Conservation (phyloP, 352 stramenopile species). For the Phytophthora kernoviae region DNA sequence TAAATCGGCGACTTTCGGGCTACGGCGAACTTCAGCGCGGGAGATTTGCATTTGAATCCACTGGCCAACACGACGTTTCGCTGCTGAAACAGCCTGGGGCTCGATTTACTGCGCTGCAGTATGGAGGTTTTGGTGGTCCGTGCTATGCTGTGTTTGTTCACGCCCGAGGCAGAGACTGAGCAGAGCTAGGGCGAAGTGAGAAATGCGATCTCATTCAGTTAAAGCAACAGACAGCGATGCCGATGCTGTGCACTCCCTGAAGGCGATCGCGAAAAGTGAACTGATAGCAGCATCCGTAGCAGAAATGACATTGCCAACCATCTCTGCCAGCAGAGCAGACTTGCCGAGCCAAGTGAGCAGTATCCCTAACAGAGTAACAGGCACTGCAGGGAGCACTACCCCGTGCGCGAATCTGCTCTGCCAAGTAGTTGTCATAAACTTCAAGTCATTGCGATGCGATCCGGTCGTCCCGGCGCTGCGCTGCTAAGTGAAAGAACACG, state of each 20-base stretch:
- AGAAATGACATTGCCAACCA: too few species aligned
- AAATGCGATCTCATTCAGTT: not conserved
- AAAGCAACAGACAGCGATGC: not conserved
- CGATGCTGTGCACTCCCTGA: too few species aligned
- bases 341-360: too few species aligned
- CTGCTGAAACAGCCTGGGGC: not conserved
- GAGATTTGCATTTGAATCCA: not conserved
- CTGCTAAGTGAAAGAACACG: too few species aligned
- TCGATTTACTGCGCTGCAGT: not conserved
- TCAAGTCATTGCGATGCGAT: not conserved
- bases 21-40: too few species aligned
- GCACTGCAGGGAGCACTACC: not conserved
- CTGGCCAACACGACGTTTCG: slow-evolving; percentile 1
- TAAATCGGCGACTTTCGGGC: not conserved
- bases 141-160: slow-evolving; percentile 2
- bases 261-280: too few species aligned
- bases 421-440: slow-evolving; percentile 1
- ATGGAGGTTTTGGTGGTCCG: not conserved
- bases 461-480: not conserved
- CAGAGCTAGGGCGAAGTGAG: not conserved
- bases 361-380: too few species aligned
- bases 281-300: too few species aligned
- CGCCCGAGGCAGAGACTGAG: not conserved
- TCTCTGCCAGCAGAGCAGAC: too few species aligned
- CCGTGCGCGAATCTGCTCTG: too few species aligned